A percentile compares a stretch with the other conserved stretches of the same genome.
phyloP scores from a whole-genome alignment of 768 basidiomycete genomes.

The Tubosaeta sp. region DNA sequence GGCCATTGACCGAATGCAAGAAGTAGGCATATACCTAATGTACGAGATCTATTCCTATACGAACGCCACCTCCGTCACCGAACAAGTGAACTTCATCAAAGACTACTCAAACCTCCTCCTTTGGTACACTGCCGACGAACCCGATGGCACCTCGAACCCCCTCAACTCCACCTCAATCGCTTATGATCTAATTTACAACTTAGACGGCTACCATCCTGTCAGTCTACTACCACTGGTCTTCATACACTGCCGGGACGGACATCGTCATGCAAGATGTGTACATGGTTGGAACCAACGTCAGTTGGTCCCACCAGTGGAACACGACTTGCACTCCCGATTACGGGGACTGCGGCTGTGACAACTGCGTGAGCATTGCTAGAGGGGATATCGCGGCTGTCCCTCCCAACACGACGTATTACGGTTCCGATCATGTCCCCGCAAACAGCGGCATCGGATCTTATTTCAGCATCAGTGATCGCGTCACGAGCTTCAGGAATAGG shows the following conservation, averaged over 20 bases:
- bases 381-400: slow-evolving; percentile 37
- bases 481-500: slow-evolving; percentile 61
- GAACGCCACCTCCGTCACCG: slow-evolving; percentile 56
- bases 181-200: slow-evolving; percentile 52
- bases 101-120: slow-evolving; percentile 62
- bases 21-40: slow-evolving; percentile 68
- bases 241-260: slow-evolving; percentile 61
- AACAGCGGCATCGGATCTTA: slow-evolving; percentile 38
- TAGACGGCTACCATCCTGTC: slow-evolving; percentile 67
- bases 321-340: slow-evolving; percentile 61
- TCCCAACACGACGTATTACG: slow-evolving; percentile 20
- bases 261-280: slow-evolving; percentile 64
- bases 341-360: slow-evolving; percentile 72
- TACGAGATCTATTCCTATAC: slow-evolving; percentile 77
- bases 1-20: slow-evolving; percentile 68
- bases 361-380: slow-evolving; percentile 43
- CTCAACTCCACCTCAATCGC: slow-evolving; percentile 48
- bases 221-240: slow-evolving; percentile 62
- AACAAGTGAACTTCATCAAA: slow-evolving; percentile 68
- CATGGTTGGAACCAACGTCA: slow-evolving; percentile 54
- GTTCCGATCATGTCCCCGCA: slow-evolving; percentile 17
- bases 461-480: slow-evolving; percentile 62
- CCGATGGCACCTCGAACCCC: slow-evolving; percentile 67
- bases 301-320: slow-evolving; percentile 55
- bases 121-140: slow-evolving; percentile 75